Conservation (phyloP, 371 early-diverging fungal genomes). For the Rhizopus stolonifer region DNA sequence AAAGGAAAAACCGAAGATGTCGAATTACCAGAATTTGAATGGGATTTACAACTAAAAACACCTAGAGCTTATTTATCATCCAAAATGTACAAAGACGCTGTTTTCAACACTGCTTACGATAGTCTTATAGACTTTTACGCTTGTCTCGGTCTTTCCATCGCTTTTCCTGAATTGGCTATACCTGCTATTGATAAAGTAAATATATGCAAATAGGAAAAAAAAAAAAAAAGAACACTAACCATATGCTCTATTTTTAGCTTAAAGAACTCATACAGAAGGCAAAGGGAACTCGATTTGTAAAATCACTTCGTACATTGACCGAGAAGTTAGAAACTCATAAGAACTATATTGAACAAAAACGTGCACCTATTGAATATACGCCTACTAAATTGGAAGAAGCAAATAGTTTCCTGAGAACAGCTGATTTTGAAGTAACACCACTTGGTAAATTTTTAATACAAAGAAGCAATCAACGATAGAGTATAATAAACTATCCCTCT, state of each 20-base stretch:
- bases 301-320: constrained; percentile 72
- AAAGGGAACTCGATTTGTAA: constrained; percentile 66
- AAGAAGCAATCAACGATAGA: constrained; percentile 18
- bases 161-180: constrained; percentile 89
- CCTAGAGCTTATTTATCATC: constrained; percentile 81
- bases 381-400: constrained; percentile 71
- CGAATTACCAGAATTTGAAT: constrained; percentile 70
- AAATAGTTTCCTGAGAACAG: constrained; percentile 54
- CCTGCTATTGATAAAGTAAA: constrained; percentile 72
- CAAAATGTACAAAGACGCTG: constrained; percentile 72
- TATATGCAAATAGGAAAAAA: background rate
- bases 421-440: constrained; percentile 57
- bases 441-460: constrained; percentile 59
- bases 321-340: constrained; percentile 85
- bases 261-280: constrained; percentile 54
- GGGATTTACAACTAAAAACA: constrained; percentile 71
- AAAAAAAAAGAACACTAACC: background rate
- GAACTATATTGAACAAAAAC: constrained; percentile 72
- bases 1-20: constrained; percentile 54
- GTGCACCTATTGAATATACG: constrained; percentile 73
- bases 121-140: constrained; percentile 77
- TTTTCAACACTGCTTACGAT: constrained; percentile 70
- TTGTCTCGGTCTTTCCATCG: constrained; percentile 75
- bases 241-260: constrained; percentile 42
- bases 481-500: background rate